phyloP scores from a whole-genome alignment of 2,329 filamentous ascomycete genomes.

The Tolypocladium amazonense region DNA sequence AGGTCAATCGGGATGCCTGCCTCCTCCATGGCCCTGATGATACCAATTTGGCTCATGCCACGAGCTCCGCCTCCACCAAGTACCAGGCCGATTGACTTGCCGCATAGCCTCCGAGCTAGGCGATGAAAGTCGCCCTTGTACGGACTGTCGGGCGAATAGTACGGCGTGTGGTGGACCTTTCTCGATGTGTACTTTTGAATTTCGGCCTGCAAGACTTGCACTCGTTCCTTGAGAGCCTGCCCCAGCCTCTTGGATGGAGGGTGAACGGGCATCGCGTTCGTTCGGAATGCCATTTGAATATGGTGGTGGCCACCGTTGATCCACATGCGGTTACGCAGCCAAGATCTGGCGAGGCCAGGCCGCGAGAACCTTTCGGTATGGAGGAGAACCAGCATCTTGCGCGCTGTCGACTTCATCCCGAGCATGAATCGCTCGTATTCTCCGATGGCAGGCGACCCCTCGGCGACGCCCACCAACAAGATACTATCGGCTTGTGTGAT shows the following conservation, averaged over 20 bases:
- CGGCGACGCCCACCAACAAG: slow-evolving; percentile 80
- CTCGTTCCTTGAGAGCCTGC: slow-evolving; percentile 77
- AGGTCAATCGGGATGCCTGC: slow-evolving; percentile 94
- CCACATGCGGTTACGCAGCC: slow-evolving; percentile 90
- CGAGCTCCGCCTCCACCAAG: slow-evolving; percentile 88
- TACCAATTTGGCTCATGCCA: slow-evolving; percentile 84
- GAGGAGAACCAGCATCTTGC: slow-evolving; percentile 83
- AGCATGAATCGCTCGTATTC: slow-evolving; percentile 95
- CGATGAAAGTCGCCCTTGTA: slow-evolving; percentile 97
- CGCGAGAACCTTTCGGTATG: slow-evolving; percentile 82
- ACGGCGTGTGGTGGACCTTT: slow-evolving; percentile 75
- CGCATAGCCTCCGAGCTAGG: slow-evolving; percentile 78
- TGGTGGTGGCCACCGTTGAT: slow-evolving; percentile 98
- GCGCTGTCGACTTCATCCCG: slow-evolving; percentile 92
- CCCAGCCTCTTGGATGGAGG: slow-evolving; percentile 69
- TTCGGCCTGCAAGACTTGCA: slow-evolving; percentile 90
- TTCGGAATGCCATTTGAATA: slow-evolving; percentile 85
- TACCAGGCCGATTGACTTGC: slow-evolving; percentile 88
- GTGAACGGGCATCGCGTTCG: slow-evolving; percentile 65
- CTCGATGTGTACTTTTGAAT: slow-evolving; percentile 97
- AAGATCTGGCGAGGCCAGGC: slow-evolving; percentile 75
- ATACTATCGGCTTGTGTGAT: slow-evolving; percentile 97
- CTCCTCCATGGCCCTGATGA: slow-evolving; percentile 91
- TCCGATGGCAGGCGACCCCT: slow-evolving; percentile 80
- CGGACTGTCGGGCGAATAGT: slow-evolving; percentile 84